Evolutionary conservation across 495 filamentous ascomycete genomes (phyloP).

Genomic region (Lepraria neglecta): DNA sequence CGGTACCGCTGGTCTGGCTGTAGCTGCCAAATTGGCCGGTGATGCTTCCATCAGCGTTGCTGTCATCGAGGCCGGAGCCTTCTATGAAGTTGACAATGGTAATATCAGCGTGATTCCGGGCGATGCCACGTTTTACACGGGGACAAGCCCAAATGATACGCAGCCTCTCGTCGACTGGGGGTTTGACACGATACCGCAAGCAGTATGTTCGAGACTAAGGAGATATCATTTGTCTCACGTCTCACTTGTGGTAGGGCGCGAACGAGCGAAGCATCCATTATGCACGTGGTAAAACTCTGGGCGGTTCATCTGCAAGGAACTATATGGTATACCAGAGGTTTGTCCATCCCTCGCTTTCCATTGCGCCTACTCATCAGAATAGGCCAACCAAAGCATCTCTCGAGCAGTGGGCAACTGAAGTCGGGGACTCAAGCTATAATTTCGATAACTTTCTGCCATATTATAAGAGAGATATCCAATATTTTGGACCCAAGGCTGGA

Average conservation of each 20-base stretch:
- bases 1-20: slow-evolving; percentile 44
- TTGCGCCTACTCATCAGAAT: too few species aligned
- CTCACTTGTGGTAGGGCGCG: slow-evolving; percentile 27
- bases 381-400: slow-evolving; percentile 39
- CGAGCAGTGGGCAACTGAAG: slow-evolving; percentile 50
- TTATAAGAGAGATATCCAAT: slow-evolving; percentile 46
- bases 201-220: slow-evolving; percentile 5
- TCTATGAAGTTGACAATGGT: slow-evolving; percentile 47
- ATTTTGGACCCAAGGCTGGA: slow-evolving; percentile 43
- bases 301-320: slow-evolving; percentile 28
- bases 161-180: slow-evolving; percentile 46
- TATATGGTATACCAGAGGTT: slow-evolving; percentile 32
- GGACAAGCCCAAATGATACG: slow-evolving; percentile 31
- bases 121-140: slow-evolving; percentile 32
- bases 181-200: slow-evolving; percentile 30
- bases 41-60: slow-evolving; percentile 33
- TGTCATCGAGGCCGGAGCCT: slow-evolving; percentile 54
- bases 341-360: slow-evolving; percentile 11
- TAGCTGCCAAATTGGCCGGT: slow-evolving; percentile 43
- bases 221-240: background rate
- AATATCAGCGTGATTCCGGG: slow-evolving; percentile 42
- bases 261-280: slow-evolving; percentile 38
- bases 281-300: slow-evolving; percentile 30
- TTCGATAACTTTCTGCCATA: slow-evolving; percentile 50
- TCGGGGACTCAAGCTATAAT: slow-evolving; percentile 49